Base-by-base conservation (phyloP, 2,329 filamentous ascomycete species). In the Neopestalotiopsis rosae region DNA sequence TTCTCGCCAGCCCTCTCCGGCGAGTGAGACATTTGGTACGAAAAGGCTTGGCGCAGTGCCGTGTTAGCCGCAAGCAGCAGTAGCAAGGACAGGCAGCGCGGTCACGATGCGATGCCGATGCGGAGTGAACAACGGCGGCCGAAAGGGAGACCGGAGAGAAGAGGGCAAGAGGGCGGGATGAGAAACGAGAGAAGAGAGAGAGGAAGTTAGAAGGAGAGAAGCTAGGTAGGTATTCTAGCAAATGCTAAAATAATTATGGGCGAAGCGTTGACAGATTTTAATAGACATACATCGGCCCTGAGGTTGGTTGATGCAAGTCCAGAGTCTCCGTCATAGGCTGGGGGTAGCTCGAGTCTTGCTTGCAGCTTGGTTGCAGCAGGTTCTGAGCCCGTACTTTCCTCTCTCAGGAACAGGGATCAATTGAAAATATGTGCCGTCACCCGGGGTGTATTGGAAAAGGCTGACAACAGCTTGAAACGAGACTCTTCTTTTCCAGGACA, bases 1-100 rank as follows among this genome's bases (percentile, higher is more conserved):
- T 52, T 17, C 45, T 28, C 52, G 28, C 42, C 64, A 28, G 28
- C 40, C 42, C 34, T 30, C 45, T 66, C 64, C 28, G 64, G 28
- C 34, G 65, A 59, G 32, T 67, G 65, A 38, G 65, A 59, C 65
- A 67, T 67, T 38, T 38, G 65, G 24, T 61, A 32, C 45, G n/a
- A 52, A 49, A 30, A 65, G 62, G 38, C 38, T 45, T 52, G 38
- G 62, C 62, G 20, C 30, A 65, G 30, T 65, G 59, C 59, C 59
- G 59, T 62, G 32, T 40, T 62, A 62, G 32, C 59, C 59, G 59
- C 59, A 52, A n/a, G 45, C 45, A 20, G 59, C 59, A 30, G 14
- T 10, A 13, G 30, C 12, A 12, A 30, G 9, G 9, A 38, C 10
- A 30, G 17, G 24, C 24, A 24, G 17, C 17, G 2, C 17, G 17